Conservation (phyloP, 305 asterid genomes). For the Fraxinus latifolia region DNA sequence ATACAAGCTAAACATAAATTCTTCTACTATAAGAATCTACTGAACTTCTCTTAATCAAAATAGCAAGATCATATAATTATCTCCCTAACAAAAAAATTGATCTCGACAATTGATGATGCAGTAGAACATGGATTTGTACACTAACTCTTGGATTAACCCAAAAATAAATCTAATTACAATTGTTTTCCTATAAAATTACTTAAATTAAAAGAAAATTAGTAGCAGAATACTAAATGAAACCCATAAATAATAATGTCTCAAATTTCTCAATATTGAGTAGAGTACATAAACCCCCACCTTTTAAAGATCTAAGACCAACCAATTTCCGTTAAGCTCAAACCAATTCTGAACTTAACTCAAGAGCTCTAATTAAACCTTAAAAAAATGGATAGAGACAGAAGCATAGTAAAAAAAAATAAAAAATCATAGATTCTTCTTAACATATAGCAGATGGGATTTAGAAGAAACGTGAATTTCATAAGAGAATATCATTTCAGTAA, state of each 20-base stretch:
- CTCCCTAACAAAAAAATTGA: neutral
- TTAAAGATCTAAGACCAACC: neutral
- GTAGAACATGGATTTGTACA: neutral
- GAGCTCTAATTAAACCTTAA: neutral
- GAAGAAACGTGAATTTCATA: neutral
- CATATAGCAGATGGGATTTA: neutral
- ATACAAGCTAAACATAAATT: neutral
- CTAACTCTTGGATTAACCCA: neutral
- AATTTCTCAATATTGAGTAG: neutral
- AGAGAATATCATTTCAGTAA: neutral
- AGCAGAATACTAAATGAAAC: neutral
- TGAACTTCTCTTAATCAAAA: neutral
- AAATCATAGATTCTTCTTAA: neutral
- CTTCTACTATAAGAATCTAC: neutral
- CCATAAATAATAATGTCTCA: neutral
- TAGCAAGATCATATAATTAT: neutral
- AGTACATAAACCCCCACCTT: neutral
- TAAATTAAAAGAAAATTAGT: neutral
- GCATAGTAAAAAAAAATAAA: neutral
- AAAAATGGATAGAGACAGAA: neutral
- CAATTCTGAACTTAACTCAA: neutral
- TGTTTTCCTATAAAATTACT: neutral
- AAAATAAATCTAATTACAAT: neutral
- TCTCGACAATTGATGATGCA: neutral
- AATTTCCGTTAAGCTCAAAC: neutral